Conservation (phyloP, 345 rosid species). For the Erysimum cheiranthoides region DNA sequence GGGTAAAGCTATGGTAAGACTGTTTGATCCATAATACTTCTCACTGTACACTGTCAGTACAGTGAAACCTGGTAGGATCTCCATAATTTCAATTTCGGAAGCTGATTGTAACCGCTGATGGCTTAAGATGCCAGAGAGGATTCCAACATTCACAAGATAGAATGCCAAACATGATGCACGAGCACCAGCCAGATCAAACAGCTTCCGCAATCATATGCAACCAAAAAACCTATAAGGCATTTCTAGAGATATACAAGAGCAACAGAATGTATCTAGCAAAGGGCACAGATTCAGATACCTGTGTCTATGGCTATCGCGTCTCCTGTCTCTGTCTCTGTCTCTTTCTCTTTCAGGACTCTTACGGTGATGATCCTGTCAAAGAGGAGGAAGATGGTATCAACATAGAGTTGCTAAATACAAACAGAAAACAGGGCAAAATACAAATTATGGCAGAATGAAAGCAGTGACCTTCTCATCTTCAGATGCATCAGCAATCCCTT, state of each 20-base stretch:
- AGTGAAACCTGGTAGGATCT: constrained; percentile 98
- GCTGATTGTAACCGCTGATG: constrained; percentile 57
- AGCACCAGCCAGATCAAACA: constrained; percentile 34
- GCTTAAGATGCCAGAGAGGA: constrained; percentile 70
- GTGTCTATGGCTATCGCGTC: constrained; percentile 61
- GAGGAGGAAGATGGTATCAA: constrained; percentile 24
- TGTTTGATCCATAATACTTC: constrained; percentile 98
- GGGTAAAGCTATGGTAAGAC: constrained; percentile 11
- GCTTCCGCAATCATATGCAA: constrained; percentile 48
- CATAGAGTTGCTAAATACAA: not conserved
- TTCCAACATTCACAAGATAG: constrained; percentile 19
- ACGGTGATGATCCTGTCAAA: constrained; percentile 73
- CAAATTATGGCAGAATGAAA: not conserved
- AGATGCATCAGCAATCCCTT: constrained; percentile 57
- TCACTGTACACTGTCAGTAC: constrained; percentile 98
- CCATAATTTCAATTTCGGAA: constrained; percentile 62
- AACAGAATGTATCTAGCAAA: not conserved
- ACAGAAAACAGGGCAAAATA: not conserved
- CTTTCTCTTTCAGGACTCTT: constrained; percentile 87
- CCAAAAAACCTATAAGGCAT: not conserved
- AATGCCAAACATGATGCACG: constrained; percentile 19
- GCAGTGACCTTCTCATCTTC: constrained; percentile 72
- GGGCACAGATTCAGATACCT: constrained; percentile 51
- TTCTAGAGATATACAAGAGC: not conserved
- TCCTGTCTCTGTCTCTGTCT: constrained; percentile 62